A percentile compares a stretch with the other conserved stretches of the same genome.
These are phyloP conservation scores for Cladosporium sp. DNA, from an alignment of 2,329 filamentous ascomycete species.

Conservation along the genomic window DNA sequence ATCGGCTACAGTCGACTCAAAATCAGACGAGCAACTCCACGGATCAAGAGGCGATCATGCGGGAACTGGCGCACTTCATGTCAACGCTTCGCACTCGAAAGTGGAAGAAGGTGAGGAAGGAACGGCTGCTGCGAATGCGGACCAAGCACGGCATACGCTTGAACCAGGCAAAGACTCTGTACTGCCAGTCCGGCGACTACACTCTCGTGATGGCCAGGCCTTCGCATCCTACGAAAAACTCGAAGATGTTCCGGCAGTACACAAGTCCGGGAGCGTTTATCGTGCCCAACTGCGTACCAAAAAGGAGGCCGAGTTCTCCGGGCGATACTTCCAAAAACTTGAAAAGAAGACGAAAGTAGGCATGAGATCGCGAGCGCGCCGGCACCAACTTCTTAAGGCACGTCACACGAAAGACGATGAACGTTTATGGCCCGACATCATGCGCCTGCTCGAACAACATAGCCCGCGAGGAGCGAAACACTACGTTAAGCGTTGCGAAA, in stretches of 20 bases:
- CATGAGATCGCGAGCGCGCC: constrained; percentile 2
- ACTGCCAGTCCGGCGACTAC: neutral
- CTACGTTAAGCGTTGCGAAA: constrained; percentile 20
- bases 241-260: no score
- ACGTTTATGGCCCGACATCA: constrained; percentile 16
- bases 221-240: no score
- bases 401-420: neutral
- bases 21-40: neutral
- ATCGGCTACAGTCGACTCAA: neutral
- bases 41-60: neutral
- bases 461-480: constrained; percentile 13
- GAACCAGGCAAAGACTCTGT: neutral
- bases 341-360: neutral
- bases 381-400: neutral
- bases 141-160: neutral
- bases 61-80: neutral
- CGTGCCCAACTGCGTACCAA: no score
- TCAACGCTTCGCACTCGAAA: neutral
- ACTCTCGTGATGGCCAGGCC: no score
- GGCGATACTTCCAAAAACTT: neutral
- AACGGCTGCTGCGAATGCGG: neutral
- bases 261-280: no score
- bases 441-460: constrained; percentile 17
- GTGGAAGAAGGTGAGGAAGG: neutral
- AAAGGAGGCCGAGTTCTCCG: neutral